A percentile compares a stretch with the other conserved stretches of the same genome.
Conservation (phyloP, 805 yeast species). For the Monosporozyma solicola region DNA sequence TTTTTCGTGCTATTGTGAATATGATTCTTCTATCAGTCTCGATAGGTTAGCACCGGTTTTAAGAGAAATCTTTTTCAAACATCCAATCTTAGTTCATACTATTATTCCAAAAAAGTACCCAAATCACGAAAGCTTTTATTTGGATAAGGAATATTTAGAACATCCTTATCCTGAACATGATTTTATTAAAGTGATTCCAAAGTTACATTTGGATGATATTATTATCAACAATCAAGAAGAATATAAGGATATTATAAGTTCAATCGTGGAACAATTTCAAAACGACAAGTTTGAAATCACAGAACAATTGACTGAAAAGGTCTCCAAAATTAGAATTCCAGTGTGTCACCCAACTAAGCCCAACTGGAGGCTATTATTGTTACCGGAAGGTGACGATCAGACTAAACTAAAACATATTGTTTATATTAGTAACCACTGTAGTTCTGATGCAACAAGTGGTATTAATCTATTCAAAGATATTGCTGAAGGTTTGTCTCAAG, state of each 20-base stretch:
- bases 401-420: not conserved
- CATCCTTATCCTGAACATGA: conserved; percentile 18
- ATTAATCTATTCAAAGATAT: conserved; percentile 18
- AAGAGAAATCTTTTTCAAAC: conserved; percentile 11
- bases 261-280: conserved; percentile 8
- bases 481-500: conserved; percentile 2
- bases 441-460: conserved; percentile 20
- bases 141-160: conserved; percentile 14
- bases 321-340: conserved; percentile 12
- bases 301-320: conserved; percentile 7
- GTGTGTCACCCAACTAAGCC: conserved; percentile 12
- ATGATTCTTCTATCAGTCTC: conserved; percentile 8
- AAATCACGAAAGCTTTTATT: conserved; percentile 11
- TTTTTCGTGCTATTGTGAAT: conserved; percentile 16
- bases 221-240: conserved; percentile 18
- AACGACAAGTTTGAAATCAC: conserved; percentile 10
- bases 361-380: conserved; percentile 19
- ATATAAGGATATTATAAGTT: conserved; percentile 5
- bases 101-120: conserved; percentile 15
- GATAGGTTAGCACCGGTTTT: conserved; percentile 9
- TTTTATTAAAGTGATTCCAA: conserved; percentile 14
- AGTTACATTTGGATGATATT: conserved; percentile 13
- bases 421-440: conserved; percentile 20
- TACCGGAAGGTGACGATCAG: conserved; percentile 6
- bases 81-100: conserved; percentile 16